phyloP scores from a whole-genome alignment of 345 rosid genomes.

The Xanthoceras sorbifolium region DNA sequence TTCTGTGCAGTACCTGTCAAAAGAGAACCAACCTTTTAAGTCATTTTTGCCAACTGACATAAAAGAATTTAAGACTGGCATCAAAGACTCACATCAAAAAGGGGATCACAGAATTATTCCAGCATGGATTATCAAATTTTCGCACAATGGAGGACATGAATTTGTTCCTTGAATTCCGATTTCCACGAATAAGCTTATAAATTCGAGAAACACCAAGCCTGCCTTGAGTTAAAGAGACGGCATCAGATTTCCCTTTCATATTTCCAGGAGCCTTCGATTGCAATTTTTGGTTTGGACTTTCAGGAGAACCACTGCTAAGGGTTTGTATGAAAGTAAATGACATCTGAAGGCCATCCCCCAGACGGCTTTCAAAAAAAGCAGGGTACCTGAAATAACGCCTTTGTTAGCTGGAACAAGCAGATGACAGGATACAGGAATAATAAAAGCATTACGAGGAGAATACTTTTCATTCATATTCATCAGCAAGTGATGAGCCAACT shows the following conservation, averaged over 20 bases:
- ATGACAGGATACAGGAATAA: constrained; percentile 9
- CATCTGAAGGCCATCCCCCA: constrained; percentile 97
- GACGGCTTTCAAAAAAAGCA: constrained; percentile 93
- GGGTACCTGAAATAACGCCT: constrained; percentile 75
- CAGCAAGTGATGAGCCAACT: constrained; percentile 96
- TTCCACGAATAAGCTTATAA: constrained; percentile 95
- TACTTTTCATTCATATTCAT: constrained; percentile 99
- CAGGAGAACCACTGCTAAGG: constrained; percentile 41
- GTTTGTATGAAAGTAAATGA: constrained; percentile 83
- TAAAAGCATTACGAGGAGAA: constrained; percentile 24
- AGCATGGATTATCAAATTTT: constrained; percentile 82
- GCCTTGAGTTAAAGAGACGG: constrained; percentile 71
- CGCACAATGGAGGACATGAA: constrained; percentile 98
- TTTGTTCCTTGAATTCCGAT: constrained; percentile 86
- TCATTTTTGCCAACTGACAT: constrained; percentile 12
- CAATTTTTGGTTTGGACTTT: constrained; percentile 41
- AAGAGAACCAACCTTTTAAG: constrained; percentile 22
- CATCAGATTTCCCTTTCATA: constrained; percentile 64
- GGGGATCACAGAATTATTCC: constrained; percentile 63
- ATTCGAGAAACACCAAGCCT: constrained; percentile 96
- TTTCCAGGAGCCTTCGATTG: constrained; percentile 59
- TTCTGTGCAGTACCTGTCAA: constrained; percentile 93
- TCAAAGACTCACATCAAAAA: constrained; percentile 76
- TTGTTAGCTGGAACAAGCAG: constrained; percentile 25
- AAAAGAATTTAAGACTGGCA: constrained; percentile 13